Evolutionary conservation across 306 rosid species (phyloP).

Genomic region (Ochetophila trinervis): DNA sequence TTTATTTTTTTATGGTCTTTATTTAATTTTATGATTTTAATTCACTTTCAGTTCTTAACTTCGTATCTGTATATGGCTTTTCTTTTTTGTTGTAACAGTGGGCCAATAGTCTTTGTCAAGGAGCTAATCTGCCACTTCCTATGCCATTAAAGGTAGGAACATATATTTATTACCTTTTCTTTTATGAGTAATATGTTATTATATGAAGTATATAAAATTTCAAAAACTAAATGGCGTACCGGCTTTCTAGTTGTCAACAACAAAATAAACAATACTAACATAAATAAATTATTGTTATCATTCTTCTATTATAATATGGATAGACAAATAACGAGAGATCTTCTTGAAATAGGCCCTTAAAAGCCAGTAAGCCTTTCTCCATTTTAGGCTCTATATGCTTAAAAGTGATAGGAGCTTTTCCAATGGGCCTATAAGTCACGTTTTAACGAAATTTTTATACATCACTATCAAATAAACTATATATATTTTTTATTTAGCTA

Average conservation of each 20-base stretch:
- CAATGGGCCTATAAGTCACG: no score
- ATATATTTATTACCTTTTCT: neutral
- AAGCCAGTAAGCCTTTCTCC: no score
- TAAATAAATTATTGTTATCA: neutral
- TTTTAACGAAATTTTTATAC: no score
- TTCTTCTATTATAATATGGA: neutral
- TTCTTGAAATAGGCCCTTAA: no score
- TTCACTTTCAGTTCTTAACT: no score
- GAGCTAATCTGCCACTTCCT: constrained; percentile 86
- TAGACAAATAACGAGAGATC: neutral
- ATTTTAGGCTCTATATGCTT: no score
- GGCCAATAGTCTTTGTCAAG: constrained; percentile 94
- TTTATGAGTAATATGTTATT: no score
- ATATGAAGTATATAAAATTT: neutral
- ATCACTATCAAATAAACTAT: no score
- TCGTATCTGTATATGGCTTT: neutral
- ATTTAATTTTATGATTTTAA: no score
- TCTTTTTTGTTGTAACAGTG: constrained; percentile 41
- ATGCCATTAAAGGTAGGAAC: constrained; percentile 69
- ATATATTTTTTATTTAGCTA: no score
- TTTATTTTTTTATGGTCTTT: neutral
- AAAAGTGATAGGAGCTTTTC: no score
- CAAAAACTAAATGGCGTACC: neutral
- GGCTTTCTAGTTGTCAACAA: no score
- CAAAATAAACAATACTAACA: neutral